Conservation (phyloP, 2,329 filamentous ascomycete species). For the Incumbomyces lentus region DNA sequence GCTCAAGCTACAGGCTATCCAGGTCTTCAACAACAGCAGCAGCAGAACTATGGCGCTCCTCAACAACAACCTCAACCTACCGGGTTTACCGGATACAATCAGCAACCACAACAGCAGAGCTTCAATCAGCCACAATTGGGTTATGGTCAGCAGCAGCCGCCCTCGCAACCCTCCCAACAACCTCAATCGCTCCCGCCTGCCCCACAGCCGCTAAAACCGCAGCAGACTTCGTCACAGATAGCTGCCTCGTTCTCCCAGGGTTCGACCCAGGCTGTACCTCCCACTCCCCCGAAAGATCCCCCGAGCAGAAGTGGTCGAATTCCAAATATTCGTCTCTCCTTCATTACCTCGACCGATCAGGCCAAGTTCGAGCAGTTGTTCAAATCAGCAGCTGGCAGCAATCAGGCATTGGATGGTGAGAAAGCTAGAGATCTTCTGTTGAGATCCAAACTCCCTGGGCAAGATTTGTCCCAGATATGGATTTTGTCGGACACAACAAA, state of each 20-base stretch:
- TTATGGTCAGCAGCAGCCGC: slow-evolving; percentile 21
- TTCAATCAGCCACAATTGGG: slow-evolving; percentile 36
- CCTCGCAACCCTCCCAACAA: slow-evolving; percentile 26
- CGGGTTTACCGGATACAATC: slow-evolving; percentile 39
- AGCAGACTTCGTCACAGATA: slow-evolving; percentile 54
- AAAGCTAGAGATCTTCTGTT: slow-evolving; percentile 83
- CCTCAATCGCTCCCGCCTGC: slow-evolving; percentile 32
- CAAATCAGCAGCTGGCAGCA: slow-evolving; percentile 82
- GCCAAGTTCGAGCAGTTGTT: slow-evolving; percentile 96
- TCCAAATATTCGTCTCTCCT: slow-evolving; percentile 85
- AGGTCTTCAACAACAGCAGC: slow-evolving; percentile 29
- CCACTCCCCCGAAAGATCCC: slow-evolving; percentile 53
- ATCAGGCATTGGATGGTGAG: slow-evolving; percentile 76
- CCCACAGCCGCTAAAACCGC: slow-evolving; percentile 42
- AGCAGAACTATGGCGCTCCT: slow-evolving; percentile 32
- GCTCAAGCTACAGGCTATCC: slow-evolving; percentile 60
- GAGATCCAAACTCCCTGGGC: slow-evolving; percentile 77
- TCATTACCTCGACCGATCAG: slow-evolving; percentile 91
- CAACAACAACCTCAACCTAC: slow-evolving; percentile 53
- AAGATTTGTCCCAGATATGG: slow-evolving; percentile 88
- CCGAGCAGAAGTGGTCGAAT: slow-evolving; percentile 56
- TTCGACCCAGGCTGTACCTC: slow-evolving; percentile 34
- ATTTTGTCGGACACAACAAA: slow-evolving; percentile 90
- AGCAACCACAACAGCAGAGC: slow-evolving; percentile 47
- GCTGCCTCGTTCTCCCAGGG: slow-evolving; percentile 50